Evolutionary conservation across 305 asterid genomes (phyloP).

Genomic region (Ajuga reptans): DNA sequence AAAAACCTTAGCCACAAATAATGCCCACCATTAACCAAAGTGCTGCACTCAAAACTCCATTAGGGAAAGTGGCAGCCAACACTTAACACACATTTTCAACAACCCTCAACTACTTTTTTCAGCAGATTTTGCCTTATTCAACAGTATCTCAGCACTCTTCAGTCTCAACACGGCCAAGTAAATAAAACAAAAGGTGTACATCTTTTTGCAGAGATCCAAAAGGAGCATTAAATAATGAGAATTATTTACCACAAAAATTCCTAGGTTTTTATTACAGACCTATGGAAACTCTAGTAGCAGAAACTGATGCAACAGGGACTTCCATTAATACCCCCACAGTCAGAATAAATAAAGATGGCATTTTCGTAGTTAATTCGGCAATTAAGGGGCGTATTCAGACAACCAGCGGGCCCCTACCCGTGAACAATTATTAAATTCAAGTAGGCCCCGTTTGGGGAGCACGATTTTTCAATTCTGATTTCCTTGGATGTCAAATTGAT

Average conservation of each 20-base stretch:
- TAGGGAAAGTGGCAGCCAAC: too few relatives aligned
- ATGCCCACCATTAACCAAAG: too few relatives aligned
- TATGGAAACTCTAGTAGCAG: not conserved
- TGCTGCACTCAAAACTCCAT: too few relatives aligned
- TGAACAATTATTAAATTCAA: slow-evolving; percentile 16
- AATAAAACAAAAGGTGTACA: too few relatives aligned
- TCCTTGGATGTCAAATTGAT: slow-evolving; percentile 21
- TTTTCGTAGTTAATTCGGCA: slow-evolving; percentile 8
- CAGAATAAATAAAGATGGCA: slow-evolving; percentile 12
- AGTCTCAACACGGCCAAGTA: too few relatives aligned
- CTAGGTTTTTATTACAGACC: not conserved
- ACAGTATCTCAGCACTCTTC: too few relatives aligned
- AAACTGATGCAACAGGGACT: slow-evolving; percentile 2
- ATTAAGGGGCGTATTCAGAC: slow-evolving; percentile 15
- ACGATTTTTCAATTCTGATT: slow-evolving; percentile 9
- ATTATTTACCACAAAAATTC: not conserved
- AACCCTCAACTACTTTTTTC: too few relatives aligned
- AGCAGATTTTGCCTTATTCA: too few relatives aligned
- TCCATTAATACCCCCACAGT: slow-evolving; percentile 1
- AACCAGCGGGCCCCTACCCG: not conserved
- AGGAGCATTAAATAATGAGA: not conserved
- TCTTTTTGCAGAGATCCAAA: not conserved
- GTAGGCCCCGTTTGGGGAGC: slow-evolving; percentile 29
- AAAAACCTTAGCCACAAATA: too few relatives aligned
- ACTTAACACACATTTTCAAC: too few relatives aligned